Conservation (phyloP, 2,329 filamentous ascomycete genomes). For the Botryotinia calthae region DNA sequence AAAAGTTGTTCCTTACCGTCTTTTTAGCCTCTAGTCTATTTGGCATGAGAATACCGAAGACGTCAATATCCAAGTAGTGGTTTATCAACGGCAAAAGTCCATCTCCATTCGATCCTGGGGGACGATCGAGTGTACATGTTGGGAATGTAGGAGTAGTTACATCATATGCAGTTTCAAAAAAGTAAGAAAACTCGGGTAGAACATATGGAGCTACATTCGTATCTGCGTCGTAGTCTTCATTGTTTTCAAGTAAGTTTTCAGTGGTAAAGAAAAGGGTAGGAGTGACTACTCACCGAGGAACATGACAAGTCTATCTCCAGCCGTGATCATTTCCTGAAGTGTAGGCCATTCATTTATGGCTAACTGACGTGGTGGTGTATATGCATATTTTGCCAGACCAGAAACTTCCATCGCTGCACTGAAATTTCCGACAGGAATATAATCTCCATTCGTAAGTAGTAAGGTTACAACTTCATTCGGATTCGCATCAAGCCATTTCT, state of each 20-base stretch:
- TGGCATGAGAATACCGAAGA: slow-evolving; percentile 50
- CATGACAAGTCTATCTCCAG: slow-evolving; percentile 62
- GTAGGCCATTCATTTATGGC: slow-evolving; percentile 64
- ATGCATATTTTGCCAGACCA: slow-evolving; percentile 34
- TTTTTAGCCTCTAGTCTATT: slow-evolving; percentile 46
- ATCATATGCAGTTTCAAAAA: slow-evolving; percentile 73
- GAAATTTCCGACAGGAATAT: slow-evolving; percentile 54
- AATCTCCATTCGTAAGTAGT: slow-evolving; percentile 63
- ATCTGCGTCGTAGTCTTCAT: slow-evolving; percentile 58
- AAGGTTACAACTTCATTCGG: slow-evolving; percentile 60
- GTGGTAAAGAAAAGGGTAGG: no score
- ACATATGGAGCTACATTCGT: slow-evolving; percentile 56
- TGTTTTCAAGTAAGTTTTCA: neutral
- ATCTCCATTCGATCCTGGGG: slow-evolving; percentile 43
- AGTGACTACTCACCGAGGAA: slow-evolving; percentile 58
- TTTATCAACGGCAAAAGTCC: slow-evolving; percentile 59
- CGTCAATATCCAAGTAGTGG: slow-evolving; percentile 57
- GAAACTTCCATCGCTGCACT: slow-evolving; percentile 37
- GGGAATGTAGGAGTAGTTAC: slow-evolving; percentile 52
- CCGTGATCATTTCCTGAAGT: slow-evolving; percentile 61
- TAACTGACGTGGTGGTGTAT: slow-evolving; percentile 37
- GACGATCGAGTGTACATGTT: slow-evolving; percentile 64
- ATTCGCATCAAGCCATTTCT: slow-evolving; percentile 57
- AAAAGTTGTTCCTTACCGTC: slow-evolving; percentile 21
- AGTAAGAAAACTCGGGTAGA: slow-evolving; percentile 60